A percentile compares a stretch with the other conserved stretches of the same genome.
Evolutionary conservation across 108 stramenopile genomes (phyloP).

Genomic region (Skeletonema costatum): DNA sequence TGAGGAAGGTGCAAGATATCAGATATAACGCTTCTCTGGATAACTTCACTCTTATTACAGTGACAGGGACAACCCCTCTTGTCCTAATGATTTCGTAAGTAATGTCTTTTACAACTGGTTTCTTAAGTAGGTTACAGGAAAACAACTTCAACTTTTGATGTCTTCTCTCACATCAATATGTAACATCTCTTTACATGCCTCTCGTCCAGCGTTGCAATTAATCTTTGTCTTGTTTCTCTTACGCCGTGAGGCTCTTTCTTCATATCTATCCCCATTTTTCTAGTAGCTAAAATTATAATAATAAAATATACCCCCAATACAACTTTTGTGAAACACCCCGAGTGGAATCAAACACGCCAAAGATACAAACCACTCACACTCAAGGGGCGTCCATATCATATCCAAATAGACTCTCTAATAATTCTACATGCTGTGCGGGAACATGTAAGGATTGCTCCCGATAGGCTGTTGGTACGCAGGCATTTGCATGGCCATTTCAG

Average conservation of each 20-base stretch:
- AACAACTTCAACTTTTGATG: not conserved
- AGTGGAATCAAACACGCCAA: conserved; percentile 6
- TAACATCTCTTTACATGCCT: not conserved
- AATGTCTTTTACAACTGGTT: not conserved
- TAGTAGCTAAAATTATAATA: not conserved
- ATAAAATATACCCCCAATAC: conserved; percentile 1
- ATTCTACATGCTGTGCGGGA: conserved; percentile 8
- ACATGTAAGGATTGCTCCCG: conserved; percentile 26
- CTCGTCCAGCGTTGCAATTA: conserved; percentile 1
- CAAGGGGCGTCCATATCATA: not conserved
- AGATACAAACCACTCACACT: conserved; percentile 16
- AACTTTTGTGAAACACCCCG: not conserved
- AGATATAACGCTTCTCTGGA: too few species aligned
- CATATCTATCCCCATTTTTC: not conserved
- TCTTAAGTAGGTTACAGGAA: conserved; percentile 6
- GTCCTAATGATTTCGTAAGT: too few species aligned
- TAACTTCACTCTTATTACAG: too few species aligned
- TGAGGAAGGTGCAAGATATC: too few species aligned
- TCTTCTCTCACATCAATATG: not conserved
- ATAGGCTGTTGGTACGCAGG: conserved; percentile 17
- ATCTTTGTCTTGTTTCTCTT: conserved; percentile 1
- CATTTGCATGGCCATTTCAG: conserved; percentile 24
- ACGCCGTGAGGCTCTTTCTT: not conserved
- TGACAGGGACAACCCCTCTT: too few species aligned
- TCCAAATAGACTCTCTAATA: conserved; percentile 14